phyloP scores from a whole-genome alignment of 352 stramenopile species.

The Blastocystis sp. region DNA sequence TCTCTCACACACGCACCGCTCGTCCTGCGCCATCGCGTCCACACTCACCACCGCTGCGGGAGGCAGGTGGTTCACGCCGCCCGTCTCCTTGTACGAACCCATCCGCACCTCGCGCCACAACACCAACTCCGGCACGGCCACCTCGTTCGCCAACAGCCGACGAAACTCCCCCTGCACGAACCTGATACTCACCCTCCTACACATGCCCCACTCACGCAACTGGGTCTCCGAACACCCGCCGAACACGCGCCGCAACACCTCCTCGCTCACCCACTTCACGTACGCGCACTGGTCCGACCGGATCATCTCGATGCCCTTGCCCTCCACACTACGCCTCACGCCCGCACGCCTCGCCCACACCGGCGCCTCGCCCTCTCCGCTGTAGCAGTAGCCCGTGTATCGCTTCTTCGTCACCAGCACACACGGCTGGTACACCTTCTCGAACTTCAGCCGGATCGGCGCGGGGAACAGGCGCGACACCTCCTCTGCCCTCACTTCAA shows the following conservation, averaged over 20 bases:
- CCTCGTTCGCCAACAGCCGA: neutral
- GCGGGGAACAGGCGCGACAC: constrained; percentile 82
- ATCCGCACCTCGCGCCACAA: constrained; percentile 51
- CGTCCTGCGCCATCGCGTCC: constrained; percentile 72
- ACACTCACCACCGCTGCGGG: constrained; percentile 46
- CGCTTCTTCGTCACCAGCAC: constrained; percentile 90
- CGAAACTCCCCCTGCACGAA: constrained; percentile 58
- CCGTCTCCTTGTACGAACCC: constrained; percentile 23
- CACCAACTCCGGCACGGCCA: constrained; percentile 46
- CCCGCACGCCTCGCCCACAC: neutral
- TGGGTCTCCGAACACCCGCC: neutral
- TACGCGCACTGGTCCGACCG: constrained; percentile 87
- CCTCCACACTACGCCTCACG: constrained; percentile 76
- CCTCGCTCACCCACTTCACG: constrained; percentile 67
- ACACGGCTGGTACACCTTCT: constrained; percentile 86
- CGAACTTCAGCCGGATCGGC: constrained; percentile 76
- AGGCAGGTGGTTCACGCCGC: neutral
- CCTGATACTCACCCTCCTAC: neutral
- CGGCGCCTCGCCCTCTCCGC: constrained; percentile 66
- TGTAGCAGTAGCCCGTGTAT: constrained; percentile 84
- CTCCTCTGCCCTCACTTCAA: constrained; percentile 73
- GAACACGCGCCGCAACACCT: constrained; percentile 68
- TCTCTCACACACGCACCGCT: neutral
- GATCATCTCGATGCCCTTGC: constrained; percentile 88
- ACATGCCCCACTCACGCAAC: neutral